Base-by-base conservation (phyloP, 768 basidiomycete species). In the Termitomyces sp. region DNA sequence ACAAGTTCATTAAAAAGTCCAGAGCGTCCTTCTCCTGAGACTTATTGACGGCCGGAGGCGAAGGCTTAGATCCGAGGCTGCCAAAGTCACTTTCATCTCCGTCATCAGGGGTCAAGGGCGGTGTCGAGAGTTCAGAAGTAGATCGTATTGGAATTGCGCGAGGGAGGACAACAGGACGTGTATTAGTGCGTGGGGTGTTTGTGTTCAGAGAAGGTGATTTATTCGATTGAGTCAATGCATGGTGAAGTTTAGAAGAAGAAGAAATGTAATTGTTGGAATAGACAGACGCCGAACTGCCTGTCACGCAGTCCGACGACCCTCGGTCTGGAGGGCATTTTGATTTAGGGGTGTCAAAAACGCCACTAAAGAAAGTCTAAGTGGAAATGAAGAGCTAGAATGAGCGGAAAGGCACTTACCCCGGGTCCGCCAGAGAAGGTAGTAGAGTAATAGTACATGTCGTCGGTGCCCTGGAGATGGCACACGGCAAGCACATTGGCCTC, bases 241-340 rank as follows among this genome's bases (percentile, higher is more conserved):
- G 26, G 48, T 54, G 45, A 35, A 56, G 53, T 44, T 60, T 49
- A 44, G 73, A 70, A 65, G 73, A 71, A 56, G 71, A 71, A 61
- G 69, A 66, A 64, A 69, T 68, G 64, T 74, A 72, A 64, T 74
- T 68, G 71, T 73, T 70, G 66, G 75, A 75, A 64, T 76, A 71
- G 58, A 70, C 72, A 68, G 77, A 76, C 90, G 89, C 82, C 85
- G 81, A 80, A 77, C 84, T 80, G 88, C 82, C 91, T 93, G 87
- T 93, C 91, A 93, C 91, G 83, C 89, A 86, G 81, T 81, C 84
- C 79, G 83, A 85, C 90, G 91, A 93, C 91, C 91, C 91, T 88
- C 91, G 68, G 69, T 90, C 86, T 64, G 90, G 90, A 90, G 90
- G 91, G 91, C 91, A 93, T 93, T 93, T 93, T 61, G 73, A 74